Evolutionary conservation across 2,329 filamentous ascomycete genomes (phyloP).

Genomic region (Drechslerella stenobrocha): DNA sequence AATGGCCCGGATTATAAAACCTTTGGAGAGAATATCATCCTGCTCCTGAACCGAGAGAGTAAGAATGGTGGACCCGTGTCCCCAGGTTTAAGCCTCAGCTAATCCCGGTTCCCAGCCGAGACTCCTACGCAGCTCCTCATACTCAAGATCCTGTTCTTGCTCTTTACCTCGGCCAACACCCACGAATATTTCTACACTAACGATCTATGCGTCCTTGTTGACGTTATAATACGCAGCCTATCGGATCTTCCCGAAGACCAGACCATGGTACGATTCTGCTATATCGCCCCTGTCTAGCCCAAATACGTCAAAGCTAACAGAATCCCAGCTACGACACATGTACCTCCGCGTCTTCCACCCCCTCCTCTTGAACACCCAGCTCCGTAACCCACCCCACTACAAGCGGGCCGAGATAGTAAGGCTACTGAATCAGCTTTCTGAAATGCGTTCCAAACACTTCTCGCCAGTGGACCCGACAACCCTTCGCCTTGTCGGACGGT

Average conservation of each 20-base stretch:
- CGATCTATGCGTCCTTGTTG: constrained; percentile 87
- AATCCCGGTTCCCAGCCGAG: constrained; percentile 62
- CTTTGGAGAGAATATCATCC: constrained; percentile 95
- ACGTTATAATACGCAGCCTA: constrained; percentile 96
- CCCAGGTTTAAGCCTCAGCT: background rate
- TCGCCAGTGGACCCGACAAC: constrained; percentile 80
- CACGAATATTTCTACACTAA: constrained; percentile 99
- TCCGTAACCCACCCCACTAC: constrained; percentile 83
- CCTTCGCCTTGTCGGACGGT: constrained; percentile 73
- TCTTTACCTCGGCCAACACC: constrained; percentile 88
- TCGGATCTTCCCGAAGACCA: constrained; percentile 87
- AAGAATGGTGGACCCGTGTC: constrained; percentile 31
- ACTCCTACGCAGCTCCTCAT: constrained; percentile 95
- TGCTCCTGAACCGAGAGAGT: constrained; percentile 89
- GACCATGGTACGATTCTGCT: constrained; percentile 36
- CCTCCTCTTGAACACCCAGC: constrained; percentile 85
- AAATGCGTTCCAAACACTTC: constrained; percentile 71
- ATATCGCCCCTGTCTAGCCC: constrained; percentile 55
- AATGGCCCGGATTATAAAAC: constrained; percentile 83
- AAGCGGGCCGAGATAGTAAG: constrained; percentile 82
- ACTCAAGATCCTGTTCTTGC: constrained; percentile 87
- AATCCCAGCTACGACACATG: constrained; percentile 74
- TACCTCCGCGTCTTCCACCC: constrained; percentile 92
- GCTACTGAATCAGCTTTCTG: constrained; percentile 72
- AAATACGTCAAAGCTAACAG: constrained; percentile 7